These are phyloP conservation scores for Arthroderma sp. DNA, from an alignment of 2,329 filamentous ascomycete genomes.

Conservation along the genomic window DNA sequence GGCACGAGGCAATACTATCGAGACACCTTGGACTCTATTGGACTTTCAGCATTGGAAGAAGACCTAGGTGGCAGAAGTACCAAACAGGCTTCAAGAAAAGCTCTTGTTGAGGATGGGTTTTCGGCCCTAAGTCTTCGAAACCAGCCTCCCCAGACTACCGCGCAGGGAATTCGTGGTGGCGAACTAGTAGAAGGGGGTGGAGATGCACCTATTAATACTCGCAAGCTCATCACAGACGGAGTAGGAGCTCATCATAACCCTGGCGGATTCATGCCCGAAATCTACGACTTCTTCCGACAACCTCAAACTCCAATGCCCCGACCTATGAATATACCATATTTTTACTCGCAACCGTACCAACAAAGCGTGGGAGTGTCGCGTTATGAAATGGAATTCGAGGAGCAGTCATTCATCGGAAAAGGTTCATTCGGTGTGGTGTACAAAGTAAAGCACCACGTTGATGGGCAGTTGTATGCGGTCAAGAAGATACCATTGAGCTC, in stretches of 20 bases:
- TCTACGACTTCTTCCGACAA: constrained; percentile 10
- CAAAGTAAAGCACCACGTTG: constrained; percentile 47
- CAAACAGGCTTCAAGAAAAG: not conserved
- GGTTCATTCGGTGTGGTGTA: constrained; percentile 55
- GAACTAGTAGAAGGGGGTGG: not conserved
- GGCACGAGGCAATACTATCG: constrained; percentile 28
- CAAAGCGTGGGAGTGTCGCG: constrained; percentile 20
- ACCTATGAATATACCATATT: constrained; percentile 5
- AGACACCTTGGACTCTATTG: constrained; percentile 30
- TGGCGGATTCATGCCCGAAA: constrained; percentile 2
- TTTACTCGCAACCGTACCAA: constrained; percentile 5
- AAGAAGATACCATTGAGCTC: constrained; percentile 51
- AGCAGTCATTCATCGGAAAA: constrained; percentile 45
- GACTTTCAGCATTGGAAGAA: constrained; percentile 24
- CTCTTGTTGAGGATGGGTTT: not conserved
- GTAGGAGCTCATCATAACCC: constrained; percentile 3
- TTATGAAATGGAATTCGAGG: constrained; percentile 39
- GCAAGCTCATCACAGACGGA: constrained; percentile 9
- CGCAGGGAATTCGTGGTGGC: not conserved
- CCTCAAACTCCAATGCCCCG: constrained; percentile 12
- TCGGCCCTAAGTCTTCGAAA: not conserved
- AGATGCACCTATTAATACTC: constrained; percentile 1
- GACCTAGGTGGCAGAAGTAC: constrained; percentile 6
- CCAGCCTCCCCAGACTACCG: not conserved
- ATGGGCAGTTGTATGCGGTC: constrained; percentile 50